These are phyloP conservation scores for Flammula alnicola DNA, from an alignment of 1,284 basidiomycete species.

Conservation along the genomic window DNA sequence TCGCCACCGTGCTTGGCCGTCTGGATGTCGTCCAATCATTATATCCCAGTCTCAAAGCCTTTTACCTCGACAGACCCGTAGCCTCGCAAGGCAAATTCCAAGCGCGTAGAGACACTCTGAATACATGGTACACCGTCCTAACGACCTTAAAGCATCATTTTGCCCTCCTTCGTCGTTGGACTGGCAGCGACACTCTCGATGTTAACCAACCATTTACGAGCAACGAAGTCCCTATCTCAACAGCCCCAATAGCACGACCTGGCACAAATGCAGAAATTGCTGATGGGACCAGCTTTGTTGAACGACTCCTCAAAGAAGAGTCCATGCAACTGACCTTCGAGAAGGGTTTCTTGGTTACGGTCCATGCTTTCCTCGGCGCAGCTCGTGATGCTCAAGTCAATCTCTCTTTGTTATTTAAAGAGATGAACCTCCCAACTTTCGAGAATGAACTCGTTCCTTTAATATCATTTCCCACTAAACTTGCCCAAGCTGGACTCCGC, in stretches of 20 bases:
- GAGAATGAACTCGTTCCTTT: constrained; percentile 92
- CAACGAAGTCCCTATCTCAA: constrained; percentile 56
- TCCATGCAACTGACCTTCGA: constrained; percentile 94
- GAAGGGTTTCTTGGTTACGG: constrained; percentile 88
- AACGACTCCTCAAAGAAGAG: constrained; percentile 95
- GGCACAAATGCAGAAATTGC: constrained; percentile 43
- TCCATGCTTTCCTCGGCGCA: constrained; percentile 85
- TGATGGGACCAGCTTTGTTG: constrained; percentile 84
- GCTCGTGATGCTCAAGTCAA: constrained; percentile 90
- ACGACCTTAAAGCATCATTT: constrained; percentile 81
- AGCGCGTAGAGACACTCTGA: constrained; percentile 82
- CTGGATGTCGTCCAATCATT: constrained; percentile 86
- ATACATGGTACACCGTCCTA: constrained; percentile 88
- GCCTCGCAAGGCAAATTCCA: constrained; percentile 74
- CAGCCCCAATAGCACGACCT: constrained; percentile 21
- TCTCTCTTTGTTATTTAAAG: constrained; percentile 72
- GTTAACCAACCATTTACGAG: constrained; percentile 77
- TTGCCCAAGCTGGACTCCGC: constrained; percentile 90
- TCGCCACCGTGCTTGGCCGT: constrained; percentile 75
- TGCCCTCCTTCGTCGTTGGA: constrained; percentile 84
- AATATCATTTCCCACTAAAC: constrained; percentile 93
- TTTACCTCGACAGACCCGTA: constrained; percentile 78
- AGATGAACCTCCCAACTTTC: constrained; percentile 93
- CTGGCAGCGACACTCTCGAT: constrained; percentile 88
- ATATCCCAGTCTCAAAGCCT: constrained; percentile 84